Evolutionary conservation across 2,329 filamentous ascomycete species (phyloP).

Genomic region (Hysterium pulicare): DNA sequence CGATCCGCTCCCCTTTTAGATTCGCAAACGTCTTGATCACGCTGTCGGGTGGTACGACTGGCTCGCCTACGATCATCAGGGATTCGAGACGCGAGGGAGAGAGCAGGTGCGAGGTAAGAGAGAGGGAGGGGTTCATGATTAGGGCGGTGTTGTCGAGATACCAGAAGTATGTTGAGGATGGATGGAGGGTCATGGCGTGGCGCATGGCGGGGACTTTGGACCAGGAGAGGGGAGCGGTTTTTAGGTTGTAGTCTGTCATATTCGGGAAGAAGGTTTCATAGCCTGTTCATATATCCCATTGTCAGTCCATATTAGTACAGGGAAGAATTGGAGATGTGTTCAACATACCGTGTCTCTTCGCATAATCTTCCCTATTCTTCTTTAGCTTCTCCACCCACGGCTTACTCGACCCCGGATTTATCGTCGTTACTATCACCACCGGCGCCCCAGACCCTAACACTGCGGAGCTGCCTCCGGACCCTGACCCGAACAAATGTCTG

Average conservation of each 20-base stretch:
- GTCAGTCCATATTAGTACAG: constrained; percentile 4
- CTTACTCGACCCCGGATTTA: constrained; percentile 66
- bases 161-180: constrained; percentile 79
- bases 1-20: constrained; percentile 71
- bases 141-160: constrained; percentile 79
- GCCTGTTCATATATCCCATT: constrained; percentile 51
- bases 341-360: constrained; percentile 73
- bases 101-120: constrained; percentile 70
- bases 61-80: constrained; percentile 78
- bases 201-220: constrained; percentile 79
- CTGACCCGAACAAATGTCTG: constrained; percentile 24
- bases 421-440: constrained; percentile 78
- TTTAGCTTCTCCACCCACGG: constrained; percentile 70
- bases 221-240: constrained; percentile 60
- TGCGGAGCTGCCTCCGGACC: constrained; percentile 14
- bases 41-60: constrained; percentile 90
- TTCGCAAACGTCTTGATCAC: constrained; percentile 93
- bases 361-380: constrained; percentile 82
- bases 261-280: constrained; percentile 82
- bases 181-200: constrained; percentile 79
- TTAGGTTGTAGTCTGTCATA: constrained; percentile 70
- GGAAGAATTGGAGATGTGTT: not conserved
- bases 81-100: constrained; percentile 64
- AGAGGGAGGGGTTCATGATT: constrained; percentile 77
- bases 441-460: constrained; percentile 48